Evolutionary conservation across 805 yeast species (phyloP).

Genomic region (Pichia scutulata): DNA sequence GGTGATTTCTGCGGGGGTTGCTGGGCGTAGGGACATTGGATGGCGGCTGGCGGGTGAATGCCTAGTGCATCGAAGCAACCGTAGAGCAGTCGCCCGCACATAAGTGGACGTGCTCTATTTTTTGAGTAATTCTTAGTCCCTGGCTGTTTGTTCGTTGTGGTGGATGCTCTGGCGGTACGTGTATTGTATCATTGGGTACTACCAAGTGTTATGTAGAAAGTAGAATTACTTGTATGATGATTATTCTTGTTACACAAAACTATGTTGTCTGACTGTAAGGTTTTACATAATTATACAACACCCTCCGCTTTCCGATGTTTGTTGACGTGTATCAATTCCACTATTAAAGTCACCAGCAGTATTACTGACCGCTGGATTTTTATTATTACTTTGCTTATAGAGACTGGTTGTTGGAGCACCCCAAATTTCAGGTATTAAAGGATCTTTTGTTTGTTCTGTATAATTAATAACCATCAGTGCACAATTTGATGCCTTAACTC

Average conservation of each 20-base stretch:
- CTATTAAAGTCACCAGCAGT: background rate
- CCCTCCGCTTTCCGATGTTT: constrained; percentile 6
- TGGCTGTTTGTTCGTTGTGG: too few species aligned
- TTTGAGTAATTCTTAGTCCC: too few species aligned
- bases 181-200: background rate
- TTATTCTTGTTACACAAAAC: too few species aligned
- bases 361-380: background rate
- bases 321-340: background rate
- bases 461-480: constrained; percentile 39
- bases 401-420: constrained; percentile 12
- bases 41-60: background rate
- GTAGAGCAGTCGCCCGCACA: too few species aligned
- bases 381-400: background rate
- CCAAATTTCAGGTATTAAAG: constrained; percentile 41
- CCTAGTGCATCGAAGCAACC: too few species aligned
- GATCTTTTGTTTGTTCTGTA: constrained; percentile 38
- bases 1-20: background rate
- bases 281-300: constrained; percentile 26
- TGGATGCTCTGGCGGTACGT: too few species aligned
- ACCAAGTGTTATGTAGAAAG: too few species aligned
- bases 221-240: too few species aligned
- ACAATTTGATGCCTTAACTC: constrained; percentile 61
- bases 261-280: too few species aligned
- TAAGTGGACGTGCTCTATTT: too few species aligned
- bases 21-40: background rate